Evolutionary conservation across 1,139 yeast species (phyloP), one percentile per base, ranked within the genome.

Genomic region (Taphrina pruni): DNA sequence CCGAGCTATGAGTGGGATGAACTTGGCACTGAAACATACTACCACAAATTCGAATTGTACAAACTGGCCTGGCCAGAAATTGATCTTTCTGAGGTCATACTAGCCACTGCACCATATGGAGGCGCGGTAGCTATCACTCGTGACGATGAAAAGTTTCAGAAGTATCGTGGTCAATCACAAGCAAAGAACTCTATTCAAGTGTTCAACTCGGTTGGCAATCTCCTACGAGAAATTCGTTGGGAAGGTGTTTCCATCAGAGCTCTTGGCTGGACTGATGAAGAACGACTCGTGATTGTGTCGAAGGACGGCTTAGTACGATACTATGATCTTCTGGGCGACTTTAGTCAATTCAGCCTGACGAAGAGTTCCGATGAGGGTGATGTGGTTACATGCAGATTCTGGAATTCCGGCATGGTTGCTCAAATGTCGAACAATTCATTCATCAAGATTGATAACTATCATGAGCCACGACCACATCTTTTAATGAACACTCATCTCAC

Each of bases 241-340:
- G 86, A 79, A 76, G 82, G 83, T 20, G 85, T 86, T 0, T 83
- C 84, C 8, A 85, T 90, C 65, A 80, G 85, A 0, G 84, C 85
- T 9, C 82, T 88, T 32, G 87, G 86, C 54, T 86, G 87, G 85
- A 77, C 85, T 69, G 71, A 72, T 0, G 77, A 79, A 17, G 96
- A 90, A 73, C 82, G 85, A 69, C 80, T 92, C 69, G 78, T 88
- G 21, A 85, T 91, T 9, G 84, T 90, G 0, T 78, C 89, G 41
- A 83, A 82, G 51, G 82, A 82, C 70, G 96, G 91, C 1, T 81
- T 81, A 48, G 85, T 85, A 54, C 80, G 97, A 71, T 80, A 84
- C 64, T 93, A 92, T 76, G 93, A 90, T 73, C 86, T 89, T 72
- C 85, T 85, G 46, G 90, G 91, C 5, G 86, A 85, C 68, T 87